Conservation (phyloP, 2,329 filamentous ascomycete genomes). For the Hypoxylon sp. region DNA sequence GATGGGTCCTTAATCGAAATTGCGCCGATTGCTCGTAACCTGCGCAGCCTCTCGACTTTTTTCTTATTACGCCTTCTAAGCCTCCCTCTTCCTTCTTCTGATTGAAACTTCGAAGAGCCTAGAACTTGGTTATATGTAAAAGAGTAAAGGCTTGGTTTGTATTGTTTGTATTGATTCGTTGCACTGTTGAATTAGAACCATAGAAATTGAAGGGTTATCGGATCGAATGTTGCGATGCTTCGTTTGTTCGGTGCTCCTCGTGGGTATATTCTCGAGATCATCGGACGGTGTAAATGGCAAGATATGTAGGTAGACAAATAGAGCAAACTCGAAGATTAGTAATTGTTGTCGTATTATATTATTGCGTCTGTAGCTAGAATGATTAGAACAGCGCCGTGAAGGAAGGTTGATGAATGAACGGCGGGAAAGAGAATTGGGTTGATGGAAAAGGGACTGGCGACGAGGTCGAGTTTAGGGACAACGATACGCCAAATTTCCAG, state of each 20-base stretch:
- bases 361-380: slow-evolving; percentile 7
- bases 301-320: slow-evolving; percentile 10
- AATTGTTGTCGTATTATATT: slow-evolving; percentile 17
- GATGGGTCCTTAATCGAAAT: slow-evolving; percentile 42
- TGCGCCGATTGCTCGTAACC: slow-evolving; percentile 36
- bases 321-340: slow-evolving; percentile 18
- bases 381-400: slow-evolving; percentile 23
- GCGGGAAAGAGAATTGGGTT: slow-evolving; percentile 23
- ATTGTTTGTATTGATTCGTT: slow-evolving; percentile 20
- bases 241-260: slow-evolving; percentile 36
- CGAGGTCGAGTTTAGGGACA: slow-evolving; percentile 24
- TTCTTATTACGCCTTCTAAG: slow-evolving; percentile 29
- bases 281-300: slow-evolving; percentile 18
- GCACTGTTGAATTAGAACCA: slow-evolving; percentile 24
- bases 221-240: slow-evolving; percentile 43
- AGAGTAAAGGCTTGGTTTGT: slow-evolving; percentile 19
- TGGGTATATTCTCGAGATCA: slow-evolving; percentile 28
- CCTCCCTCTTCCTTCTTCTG: slow-evolving; percentile 30
- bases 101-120: slow-evolving; percentile 9
- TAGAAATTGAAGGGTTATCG: slow-evolving; percentile 37
- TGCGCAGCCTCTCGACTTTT: slow-evolving; percentile 46
- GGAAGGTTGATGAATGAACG: slow-evolving; percentile 26
- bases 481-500: slow-evolving; percentile 40
- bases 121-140: slow-evolving; percentile 5
- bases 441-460: slow-evolving; percentile 17